Base-by-base conservation (phyloP, 805 yeast genomes). In the Teunomyces aglyptinius region DNA sequence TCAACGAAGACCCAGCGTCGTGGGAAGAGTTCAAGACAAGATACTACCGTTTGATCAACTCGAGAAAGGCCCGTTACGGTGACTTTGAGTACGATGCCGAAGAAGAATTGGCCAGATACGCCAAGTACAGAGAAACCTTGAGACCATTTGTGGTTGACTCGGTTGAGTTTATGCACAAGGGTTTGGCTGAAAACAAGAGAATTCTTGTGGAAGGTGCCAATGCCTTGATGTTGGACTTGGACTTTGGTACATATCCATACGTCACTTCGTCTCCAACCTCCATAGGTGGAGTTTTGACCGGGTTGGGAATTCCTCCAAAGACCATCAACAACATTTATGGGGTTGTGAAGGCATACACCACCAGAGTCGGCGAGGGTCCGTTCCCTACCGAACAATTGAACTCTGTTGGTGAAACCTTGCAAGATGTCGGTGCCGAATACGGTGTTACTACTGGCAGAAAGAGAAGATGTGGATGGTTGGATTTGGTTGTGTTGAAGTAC, bases 401-500 rank as follows among this genome's bases (percentile, higher is more conserved):
- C 67, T 83, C 73, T 31, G 81, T 75, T 41, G 99, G 99, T 62
- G 96, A 87, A 60, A 81, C 82, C 55, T 77, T 94, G 63, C 99
- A 94, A 69, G 71, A 77, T 38, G 88, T 94, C 52, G 99, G 99
- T 61, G 96, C 91, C 48, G 99, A 94, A 72, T 88, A 65, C 61
- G 99, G 99, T 71, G 99, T 94, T 57, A 94, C 99, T 53, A 94
- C 99, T 31, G 99, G 99, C 56, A 85, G 99, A 75, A 90, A 91
- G 80, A 87, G 99, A 77, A 85, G 99, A 73, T 94, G 99, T 70
- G 99, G 99, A 48, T 94, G 99, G 99, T 82, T 94, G 64, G 99
- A 94, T 71, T 76, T 94, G 59, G 98, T 94, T 19, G 97, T 94
- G 22, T 75, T 94, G 68, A 88, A 86, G 68, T 92, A 94, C 73